Base-by-base conservation (phyloP, 2,329 filamentous ascomycete species). In the Colletotrichum sp. region DNA sequence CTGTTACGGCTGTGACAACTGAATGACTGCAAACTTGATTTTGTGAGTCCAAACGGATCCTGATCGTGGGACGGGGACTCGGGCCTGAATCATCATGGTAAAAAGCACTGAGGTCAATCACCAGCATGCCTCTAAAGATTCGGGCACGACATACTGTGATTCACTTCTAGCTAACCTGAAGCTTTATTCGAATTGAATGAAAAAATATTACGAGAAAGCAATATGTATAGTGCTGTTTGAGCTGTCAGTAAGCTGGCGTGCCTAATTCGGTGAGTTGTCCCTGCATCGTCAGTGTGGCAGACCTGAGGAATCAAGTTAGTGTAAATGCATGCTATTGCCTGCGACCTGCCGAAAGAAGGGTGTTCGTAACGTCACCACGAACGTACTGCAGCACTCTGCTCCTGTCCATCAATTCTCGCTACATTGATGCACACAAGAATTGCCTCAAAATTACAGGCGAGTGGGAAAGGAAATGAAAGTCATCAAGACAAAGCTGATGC, bases 31-130 rank as follows among this genome's bases (percentile, higher is more conserved):
- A 18, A 49, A 49, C 18, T 49, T 24, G n/a, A 13, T 3, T 3
- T 0, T 21, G n/a, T 5, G 12, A 52, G 7, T 13, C n/a, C n/a
- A 13, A 24, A 7, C n/a, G 44, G 44, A 24, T 24, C 12, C 10
- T 24, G 0, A 52, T 52, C 3, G 44, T 1, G n/a, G 44, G 0
- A 52, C n/a, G 10, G 12, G 0, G 1, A 1, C n/a, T 24, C 4
- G 44, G 0, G n/a, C 44, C n/a, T 21, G 44, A 52, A 52, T 24
- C n/a, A 8, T 13, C 12, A 13, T 52, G 9, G 44, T 5, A 52
- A 8, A 21, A 21, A 21, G 6, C 44, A 24, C 44, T 1, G n/a
- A 52, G 44, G 44, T 13, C 6, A 21, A 18, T 24, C 44, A 52
- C n/a, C 5, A 52, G 44, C 6, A 21, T 52, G n/a, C 12, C n/a